Evolutionary conservation across 495 filamentous ascomycete species (phyloP).

Genomic region (Aspergillus incahuasiensis): DNA sequence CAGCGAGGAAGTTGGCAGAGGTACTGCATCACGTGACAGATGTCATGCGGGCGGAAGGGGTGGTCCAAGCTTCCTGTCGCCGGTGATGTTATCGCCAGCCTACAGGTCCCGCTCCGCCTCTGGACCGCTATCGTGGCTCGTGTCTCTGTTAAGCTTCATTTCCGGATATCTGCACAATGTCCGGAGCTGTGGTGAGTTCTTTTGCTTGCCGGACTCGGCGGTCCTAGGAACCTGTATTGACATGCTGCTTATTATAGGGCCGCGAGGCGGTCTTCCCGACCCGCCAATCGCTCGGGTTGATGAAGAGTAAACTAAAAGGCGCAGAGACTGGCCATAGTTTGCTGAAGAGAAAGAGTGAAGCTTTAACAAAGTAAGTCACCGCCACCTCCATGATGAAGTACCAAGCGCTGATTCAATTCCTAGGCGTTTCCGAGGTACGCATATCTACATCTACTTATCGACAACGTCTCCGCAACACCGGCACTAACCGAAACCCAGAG

Average conservation of each 20-base stretch:
- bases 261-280: conserved; percentile 95
- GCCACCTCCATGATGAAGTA: neutral
- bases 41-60: conserved; percentile 19
- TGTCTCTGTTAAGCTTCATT: conserved; percentile 14
- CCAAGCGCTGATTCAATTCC: conserved; percentile 15
- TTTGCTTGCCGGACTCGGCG: neutral
- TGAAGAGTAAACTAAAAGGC: conserved; percentile 99
- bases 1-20: conserved; percentile 25
- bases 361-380: conserved; percentile 70
- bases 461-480: conserved; percentile 20
- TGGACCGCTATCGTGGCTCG: conserved; percentile 14
- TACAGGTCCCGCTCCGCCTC: conserved; percentile 16
- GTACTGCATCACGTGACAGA: conserved; percentile 24
- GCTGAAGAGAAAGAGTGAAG: conserved; percentile 90
- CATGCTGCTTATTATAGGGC: conserved; percentile 25
- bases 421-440: conserved; percentile 81
- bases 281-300: conserved; percentile 89
- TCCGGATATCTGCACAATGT: conserved; percentile 38
- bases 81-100: conserved; percentile 17
- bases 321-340: conserved; percentile 85
- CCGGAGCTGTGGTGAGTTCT: conserved; percentile 51
- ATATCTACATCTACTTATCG: conserved; percentile 1
- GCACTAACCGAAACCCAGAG: conserved; percentile 50
- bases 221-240: neutral
- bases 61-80: conserved; percentile 26